A percentile compares a stretch with the other conserved stretches of the same genome.
phyloP scores from a whole-genome alignment of 805 yeast species.

The Komagataella pastoris region DNA sequence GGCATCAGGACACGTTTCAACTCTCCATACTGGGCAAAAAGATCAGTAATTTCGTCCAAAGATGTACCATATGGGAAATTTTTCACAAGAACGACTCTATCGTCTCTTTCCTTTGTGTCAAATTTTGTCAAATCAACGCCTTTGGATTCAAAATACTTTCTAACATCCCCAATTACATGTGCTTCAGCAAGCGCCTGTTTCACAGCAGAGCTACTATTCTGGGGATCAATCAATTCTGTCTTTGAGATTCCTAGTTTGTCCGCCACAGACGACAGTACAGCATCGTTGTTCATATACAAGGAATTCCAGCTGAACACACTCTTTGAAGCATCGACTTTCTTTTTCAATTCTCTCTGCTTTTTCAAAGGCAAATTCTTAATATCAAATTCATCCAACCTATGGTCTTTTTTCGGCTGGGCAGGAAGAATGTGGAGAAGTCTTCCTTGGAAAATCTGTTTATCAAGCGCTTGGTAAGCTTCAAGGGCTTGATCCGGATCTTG shows the following conservation, averaged over 20 bases:
- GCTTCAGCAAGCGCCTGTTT: constrained; percentile 97
- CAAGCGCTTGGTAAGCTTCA: constrained; percentile 57
- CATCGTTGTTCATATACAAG: constrained; percentile 78
- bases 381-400: constrained; percentile 81
- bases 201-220: constrained; percentile 78
- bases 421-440: constrained; percentile 82
- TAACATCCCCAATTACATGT: constrained; percentile 83
- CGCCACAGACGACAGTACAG: constrained; percentile 86
- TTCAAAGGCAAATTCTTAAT: constrained; percentile 83
- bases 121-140: constrained; percentile 79
- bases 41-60: constrained; percentile 64
- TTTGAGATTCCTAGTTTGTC: constrained; percentile 70
- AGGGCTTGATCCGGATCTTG: constrained; percentile 60
- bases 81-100: constrained; percentile 68
- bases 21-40: constrained; percentile 73
- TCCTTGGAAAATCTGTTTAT: constrained; percentile 89
- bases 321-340: constrained; percentile 74
- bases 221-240: constrained; percentile 77
- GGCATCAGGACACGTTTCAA: constrained; percentile 80
- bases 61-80: constrained; percentile 87
- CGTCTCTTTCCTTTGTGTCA: constrained; percentile 58
- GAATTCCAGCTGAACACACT: constrained; percentile 94
- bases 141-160: constrained; percentile 71
- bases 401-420: constrained; percentile 71
- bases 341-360: constrained; percentile 76